Evolutionary conservation across 768 basidiomycete species (phyloP).

Genomic region (Tricholoma furcatifolium): DNA sequence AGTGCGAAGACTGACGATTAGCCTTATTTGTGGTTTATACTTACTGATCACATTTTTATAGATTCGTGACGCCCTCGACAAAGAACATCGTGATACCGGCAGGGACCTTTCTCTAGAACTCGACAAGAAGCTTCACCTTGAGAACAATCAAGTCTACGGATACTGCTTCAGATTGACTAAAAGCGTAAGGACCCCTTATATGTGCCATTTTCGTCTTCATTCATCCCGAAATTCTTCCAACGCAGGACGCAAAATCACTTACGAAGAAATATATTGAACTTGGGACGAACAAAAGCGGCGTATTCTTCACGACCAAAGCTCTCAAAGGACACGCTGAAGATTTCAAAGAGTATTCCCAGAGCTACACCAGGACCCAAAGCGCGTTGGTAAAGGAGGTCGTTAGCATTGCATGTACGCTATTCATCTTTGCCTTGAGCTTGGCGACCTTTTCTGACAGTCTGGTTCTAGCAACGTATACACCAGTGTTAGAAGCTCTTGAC

Average conservation of each 20-base stretch:
- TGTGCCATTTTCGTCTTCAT: not conserved
- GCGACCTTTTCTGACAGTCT: conserved; percentile 41
- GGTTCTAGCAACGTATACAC: conserved; percentile 82
- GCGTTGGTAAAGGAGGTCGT: conserved; percentile 91
- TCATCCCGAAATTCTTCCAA: not conserved
- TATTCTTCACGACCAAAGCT: conserved; percentile 81
- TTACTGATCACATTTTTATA: conserved; percentile 18
- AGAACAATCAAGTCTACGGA: conserved; percentile 85
- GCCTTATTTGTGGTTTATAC: not conserved
- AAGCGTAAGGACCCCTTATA: conserved; percentile 52
- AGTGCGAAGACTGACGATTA: conserved; percentile 28
- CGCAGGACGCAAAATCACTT: conserved; percentile 78
- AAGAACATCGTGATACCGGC: conserved; percentile 71
- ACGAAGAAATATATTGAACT: conserved; percentile 79
- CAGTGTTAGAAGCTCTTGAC: conserved; percentile 84
- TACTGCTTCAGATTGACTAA: conserved; percentile 94
- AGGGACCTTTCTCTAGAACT: conserved; percentile 76
- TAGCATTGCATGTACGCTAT: conserved; percentile 77
- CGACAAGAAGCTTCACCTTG: conserved; percentile 94
- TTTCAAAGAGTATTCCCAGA: conserved; percentile 61
- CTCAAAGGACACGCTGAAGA: conserved; percentile 74
- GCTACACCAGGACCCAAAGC: conserved; percentile 76
- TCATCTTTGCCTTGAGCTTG: conserved; percentile 25
- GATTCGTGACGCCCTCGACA: conserved; percentile 78
- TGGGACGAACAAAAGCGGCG: conserved; percentile 80